Evolutionary conservation across 73 alveolate genomes (phyloP).

Genomic region (Tetrahymena malaccensis): DNA sequence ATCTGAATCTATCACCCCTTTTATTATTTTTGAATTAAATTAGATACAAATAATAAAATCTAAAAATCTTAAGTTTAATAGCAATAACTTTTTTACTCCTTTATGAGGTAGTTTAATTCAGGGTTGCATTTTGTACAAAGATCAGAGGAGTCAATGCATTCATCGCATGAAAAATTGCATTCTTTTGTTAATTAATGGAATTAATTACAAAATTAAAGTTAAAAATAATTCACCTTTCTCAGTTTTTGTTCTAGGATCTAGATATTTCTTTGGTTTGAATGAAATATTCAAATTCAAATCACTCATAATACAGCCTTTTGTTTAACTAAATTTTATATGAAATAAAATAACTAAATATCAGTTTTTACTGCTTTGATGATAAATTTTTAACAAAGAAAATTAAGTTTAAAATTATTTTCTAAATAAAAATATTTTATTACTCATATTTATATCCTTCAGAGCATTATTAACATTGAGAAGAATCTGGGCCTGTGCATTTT

Average conservation of each 20-base stretch:
- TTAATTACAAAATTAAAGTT: background rate
- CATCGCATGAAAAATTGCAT: background rate
- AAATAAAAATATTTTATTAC: background rate
- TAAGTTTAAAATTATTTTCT: too few relatives aligned
- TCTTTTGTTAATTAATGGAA: background rate
- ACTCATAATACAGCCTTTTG: background rate
- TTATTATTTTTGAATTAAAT: background rate
- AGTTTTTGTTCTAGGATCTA: background rate
- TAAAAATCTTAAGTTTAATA: too few relatives aligned
- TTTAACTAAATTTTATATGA: background rate
- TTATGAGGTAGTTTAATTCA: background rate
- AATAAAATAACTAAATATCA: background rate
- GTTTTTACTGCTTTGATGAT: too few relatives aligned
- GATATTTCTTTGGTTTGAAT: background rate
- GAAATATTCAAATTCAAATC: background rate
- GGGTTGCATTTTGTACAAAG: background rate
- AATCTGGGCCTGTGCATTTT: background rate
- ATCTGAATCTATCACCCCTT: background rate
- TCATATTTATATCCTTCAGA: background rate
- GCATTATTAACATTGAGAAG: background rate
- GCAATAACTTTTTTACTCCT: too few relatives aligned
- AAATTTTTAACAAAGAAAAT: background rate
- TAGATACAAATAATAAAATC: background rate
- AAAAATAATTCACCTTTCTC: background rate
- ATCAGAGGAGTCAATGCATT: background rate